Evolutionary conservation across 768 basidiomycete genomes (phyloP).

Genomic region (Psilocybe cyanescens): DNA sequence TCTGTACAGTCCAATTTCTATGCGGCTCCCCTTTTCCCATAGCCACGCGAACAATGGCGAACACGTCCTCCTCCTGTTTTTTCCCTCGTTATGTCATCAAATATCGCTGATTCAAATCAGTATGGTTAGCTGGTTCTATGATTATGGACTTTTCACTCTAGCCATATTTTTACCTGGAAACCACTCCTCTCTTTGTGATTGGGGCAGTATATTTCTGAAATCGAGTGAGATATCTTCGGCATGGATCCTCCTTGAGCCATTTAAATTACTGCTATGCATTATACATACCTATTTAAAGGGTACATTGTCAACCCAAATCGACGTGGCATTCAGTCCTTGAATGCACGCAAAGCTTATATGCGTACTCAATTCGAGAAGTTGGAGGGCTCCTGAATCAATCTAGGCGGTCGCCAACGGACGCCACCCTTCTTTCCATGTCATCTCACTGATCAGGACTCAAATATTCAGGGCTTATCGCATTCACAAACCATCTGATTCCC

Average conservation of each 20-base stretch:
- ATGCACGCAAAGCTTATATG: not conserved
- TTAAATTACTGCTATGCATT: not conserved
- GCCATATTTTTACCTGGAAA: constrained; percentile 10
- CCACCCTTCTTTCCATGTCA: not conserved
- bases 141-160: not conserved
- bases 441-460: not conserved
- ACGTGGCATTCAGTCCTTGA: not conserved
- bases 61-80: constrained; percentile 10
- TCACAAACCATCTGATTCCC: not conserved
- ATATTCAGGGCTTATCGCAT: constrained; percentile 3
- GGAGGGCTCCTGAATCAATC: not conserved
- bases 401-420: not conserved
- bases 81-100: constrained; percentile 22
- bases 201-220: not conserved
- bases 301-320: not conserved
- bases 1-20: constrained; percentile 3
- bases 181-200: constrained; percentile 1
- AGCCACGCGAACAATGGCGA: constrained; percentile 22
- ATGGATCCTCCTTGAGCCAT: not conserved
- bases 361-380: not conserved
- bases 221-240: not conserved
- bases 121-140: not conserved
- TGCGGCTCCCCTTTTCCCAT: constrained; percentile 22
- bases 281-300: not conserved
- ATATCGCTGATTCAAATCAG: constrained; percentile 8